Evolutionary conservation across 306 rosid species (phyloP).

Genomic region (Pterocarpus santalinus): DNA sequence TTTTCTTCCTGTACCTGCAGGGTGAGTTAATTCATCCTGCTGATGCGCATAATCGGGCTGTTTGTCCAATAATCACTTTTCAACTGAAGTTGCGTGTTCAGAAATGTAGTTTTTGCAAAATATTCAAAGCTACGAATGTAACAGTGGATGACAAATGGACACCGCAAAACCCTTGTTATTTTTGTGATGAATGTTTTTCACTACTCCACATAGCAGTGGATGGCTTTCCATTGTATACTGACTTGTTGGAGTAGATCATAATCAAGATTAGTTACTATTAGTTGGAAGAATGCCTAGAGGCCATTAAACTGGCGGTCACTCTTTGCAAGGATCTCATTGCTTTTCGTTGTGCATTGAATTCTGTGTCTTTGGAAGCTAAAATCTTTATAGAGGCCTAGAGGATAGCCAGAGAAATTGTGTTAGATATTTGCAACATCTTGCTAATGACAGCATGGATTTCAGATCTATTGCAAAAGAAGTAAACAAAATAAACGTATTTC

Average conservation of each 20-base stretch:
- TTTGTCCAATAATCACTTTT: conserved; percentile 77
- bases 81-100: conserved; percentile 67
- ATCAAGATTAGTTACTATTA: conserved; percentile 57
- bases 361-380: background rate
- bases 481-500: no score
- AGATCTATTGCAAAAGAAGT: no score
- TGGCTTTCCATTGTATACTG: conserved; percentile 62
- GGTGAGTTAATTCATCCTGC: conserved; percentile 80
- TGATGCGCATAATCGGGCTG: conserved; percentile 69
- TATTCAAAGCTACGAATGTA: conserved; percentile 80
- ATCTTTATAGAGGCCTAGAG: background rate
- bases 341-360: conserved; percentile 14
- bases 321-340: background rate
- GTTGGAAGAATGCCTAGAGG: conserved; percentile 1
- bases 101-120: conserved; percentile 77
- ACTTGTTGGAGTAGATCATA: conserved; percentile 69
- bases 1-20: conserved; percentile 48
- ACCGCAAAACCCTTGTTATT: conserved; percentile 74
- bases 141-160: conserved; percentile 84
- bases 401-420: background rate
- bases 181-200: conserved; percentile 77
- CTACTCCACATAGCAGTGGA: conserved; percentile 74
- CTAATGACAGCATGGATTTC: no score
- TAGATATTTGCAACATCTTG: background rate
- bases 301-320: no score